Percentiles rank a stretch among this genome's conserved stretches.
phyloP scores from a whole-genome alignment of 768 basidiomycete genomes.

The Kwoniella europaea region DNA sequence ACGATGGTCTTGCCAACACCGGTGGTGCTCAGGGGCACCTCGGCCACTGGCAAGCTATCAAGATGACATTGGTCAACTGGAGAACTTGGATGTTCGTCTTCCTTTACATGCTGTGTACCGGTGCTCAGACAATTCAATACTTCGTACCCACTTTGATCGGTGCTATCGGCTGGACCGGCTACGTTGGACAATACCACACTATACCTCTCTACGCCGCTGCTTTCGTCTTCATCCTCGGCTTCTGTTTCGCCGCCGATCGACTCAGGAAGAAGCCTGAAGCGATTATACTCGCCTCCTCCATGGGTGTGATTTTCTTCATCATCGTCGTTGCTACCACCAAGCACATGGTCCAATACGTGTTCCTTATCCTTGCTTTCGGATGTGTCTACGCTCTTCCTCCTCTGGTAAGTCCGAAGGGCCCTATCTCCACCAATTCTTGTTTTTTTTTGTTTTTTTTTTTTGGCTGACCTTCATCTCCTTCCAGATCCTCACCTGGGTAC shows the following conservation, averaged over 20 bases:
- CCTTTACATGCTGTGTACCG: conserved; percentile 56
- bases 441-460: too few species aligned
- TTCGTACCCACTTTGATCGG: conserved; percentile 53
- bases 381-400: conserved; percentile 54
- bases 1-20: conserved; percentile 54
- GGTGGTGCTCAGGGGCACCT: conserved; percentile 37
- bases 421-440: too few species aligned
- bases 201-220: conserved; percentile 53
- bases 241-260: conserved; percentile 55
- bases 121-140: conserved; percentile 56
- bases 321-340: conserved; percentile 40
- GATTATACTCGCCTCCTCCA: conserved; percentile 35
- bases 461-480: background rate
- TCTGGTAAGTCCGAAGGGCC: conserved; percentile 19
- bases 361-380: conserved; percentile 57
- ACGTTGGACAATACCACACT: conserved; percentile 55
- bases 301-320: conserved; percentile 53
- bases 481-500: conserved; percentile 54
- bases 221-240: conserved; percentile 48
- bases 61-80: conserved; percentile 42
- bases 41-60: conserved; percentile 49
- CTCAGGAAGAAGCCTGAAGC: conserved; percentile 52
- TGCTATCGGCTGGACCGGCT: conserved; percentile 51
- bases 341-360: conserved; percentile 54
- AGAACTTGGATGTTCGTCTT: conserved; percentile 45